Evolutionary conservation across 176 grass and related monocot species (phyloP).

Genomic region (Poa pratensis): DNA sequence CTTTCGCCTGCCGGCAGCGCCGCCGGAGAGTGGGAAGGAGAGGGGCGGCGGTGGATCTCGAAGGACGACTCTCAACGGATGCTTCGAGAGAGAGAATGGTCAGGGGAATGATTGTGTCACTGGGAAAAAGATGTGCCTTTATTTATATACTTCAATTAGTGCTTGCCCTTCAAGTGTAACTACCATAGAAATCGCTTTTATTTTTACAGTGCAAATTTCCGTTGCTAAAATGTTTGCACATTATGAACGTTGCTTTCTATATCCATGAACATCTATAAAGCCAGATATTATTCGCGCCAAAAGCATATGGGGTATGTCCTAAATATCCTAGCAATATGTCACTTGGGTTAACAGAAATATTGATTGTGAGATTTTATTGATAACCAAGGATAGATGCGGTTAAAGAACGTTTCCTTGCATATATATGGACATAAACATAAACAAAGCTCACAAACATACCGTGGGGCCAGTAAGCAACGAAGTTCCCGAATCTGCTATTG

Average conservation of each 20-base stretch:
- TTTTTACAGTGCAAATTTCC: not conserved
- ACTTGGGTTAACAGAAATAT: slow-evolving; percentile 1
- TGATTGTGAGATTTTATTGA: slow-evolving; percentile 7
- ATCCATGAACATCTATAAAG: no score
- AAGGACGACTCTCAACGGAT: no score
- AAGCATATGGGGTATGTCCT: not conserved
- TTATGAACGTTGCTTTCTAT: no score
- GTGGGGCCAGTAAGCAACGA: slow-evolving; percentile 83
- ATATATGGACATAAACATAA: not conserved
- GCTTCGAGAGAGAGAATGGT: no score
- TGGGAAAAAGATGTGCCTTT: no score
- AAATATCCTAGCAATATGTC: not conserved
- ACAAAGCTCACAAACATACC: slow-evolving; percentile 48
- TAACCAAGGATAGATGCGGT: not conserved
- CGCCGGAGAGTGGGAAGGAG: no score
- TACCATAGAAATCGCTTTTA: not conserved
- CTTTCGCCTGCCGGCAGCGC: no score
- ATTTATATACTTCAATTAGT: not conserved
- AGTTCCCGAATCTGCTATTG: slow-evolving; percentile 93
- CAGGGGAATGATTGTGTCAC: no score
- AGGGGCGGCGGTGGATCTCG: no score
- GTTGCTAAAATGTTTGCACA: not conserved
- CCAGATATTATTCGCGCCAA: not conserved
- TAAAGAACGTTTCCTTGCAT: not conserved
- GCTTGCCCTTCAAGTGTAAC: not conserved